These are phyloP conservation scores for Penicillium sp. DNA, from an alignment of 2,329 filamentous ascomycete genomes.

Conservation along the genomic window DNA sequence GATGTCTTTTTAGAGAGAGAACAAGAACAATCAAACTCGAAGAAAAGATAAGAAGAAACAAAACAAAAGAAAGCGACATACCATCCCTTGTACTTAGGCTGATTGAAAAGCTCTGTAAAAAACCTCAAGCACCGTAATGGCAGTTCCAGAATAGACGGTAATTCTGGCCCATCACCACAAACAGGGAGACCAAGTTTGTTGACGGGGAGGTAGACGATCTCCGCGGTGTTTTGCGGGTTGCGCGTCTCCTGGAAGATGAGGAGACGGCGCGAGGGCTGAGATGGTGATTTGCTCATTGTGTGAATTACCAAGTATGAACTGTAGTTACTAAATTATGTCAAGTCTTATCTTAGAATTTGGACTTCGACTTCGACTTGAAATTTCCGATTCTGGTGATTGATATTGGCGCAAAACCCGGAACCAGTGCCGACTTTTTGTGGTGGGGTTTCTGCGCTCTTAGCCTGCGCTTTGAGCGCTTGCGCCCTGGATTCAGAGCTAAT, in stretches of 20 bases:
- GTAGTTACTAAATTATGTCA: background rate
- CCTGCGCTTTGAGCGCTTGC: background rate
- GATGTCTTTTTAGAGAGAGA: no score
- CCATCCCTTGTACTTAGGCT: slow-evolving; percentile 41
- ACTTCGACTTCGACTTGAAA: background rate
- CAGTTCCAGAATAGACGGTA: slow-evolving; percentile 36
- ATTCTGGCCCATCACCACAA: slow-evolving; percentile 31
- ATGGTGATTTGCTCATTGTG: slow-evolving; percentile 1
- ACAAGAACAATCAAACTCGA: background rate
- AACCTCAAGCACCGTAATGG: slow-evolving; percentile 34
- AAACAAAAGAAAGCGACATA: slow-evolving; percentile 14
- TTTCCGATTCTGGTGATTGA: background rate
- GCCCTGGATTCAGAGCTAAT: background rate
- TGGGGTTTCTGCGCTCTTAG: background rate
- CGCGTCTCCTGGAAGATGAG: slow-evolving; percentile 41
- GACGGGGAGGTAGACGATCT: slow-evolving; percentile 34
- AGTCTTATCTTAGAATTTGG: background rate
- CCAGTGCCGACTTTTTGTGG: background rate
- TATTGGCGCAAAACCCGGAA: background rate
- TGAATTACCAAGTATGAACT: background rate
- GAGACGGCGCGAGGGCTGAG: slow-evolving; percentile 21
- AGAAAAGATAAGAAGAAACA: background rate
- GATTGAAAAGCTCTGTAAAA: slow-evolving; percentile 43
- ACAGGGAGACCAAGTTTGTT: slow-evolving; percentile 40
- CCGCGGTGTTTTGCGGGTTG: slow-evolving; percentile 29